A percentile compares a stretch with the other conserved stretches of the same genome.
These are phyloP conservation scores for Eimeria zaria DNA, from an alignment of 169 alveolate genomes.

Conservation along the genomic window DNA sequence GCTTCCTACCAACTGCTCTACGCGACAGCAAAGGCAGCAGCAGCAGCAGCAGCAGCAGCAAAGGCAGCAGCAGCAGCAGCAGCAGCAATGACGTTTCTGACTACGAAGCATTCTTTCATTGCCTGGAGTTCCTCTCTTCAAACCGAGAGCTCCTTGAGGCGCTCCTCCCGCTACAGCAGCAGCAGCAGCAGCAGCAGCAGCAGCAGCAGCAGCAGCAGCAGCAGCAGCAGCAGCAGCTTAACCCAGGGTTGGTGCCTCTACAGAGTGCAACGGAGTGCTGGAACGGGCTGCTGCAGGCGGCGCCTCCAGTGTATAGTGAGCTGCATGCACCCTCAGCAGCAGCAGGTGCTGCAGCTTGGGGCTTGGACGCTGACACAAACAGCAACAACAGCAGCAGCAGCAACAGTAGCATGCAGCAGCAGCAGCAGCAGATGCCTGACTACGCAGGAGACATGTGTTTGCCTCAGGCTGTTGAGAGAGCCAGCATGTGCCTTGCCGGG, in stretches of 20 bases:
- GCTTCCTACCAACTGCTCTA: conserved; percentile 36
- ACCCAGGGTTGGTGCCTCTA: conserved; percentile 61
- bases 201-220: conserved; percentile 43
- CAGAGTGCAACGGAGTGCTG: conserved; percentile 55
- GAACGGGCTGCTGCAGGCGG: conserved; percentile 17
- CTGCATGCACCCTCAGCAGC: conserved; percentile 7
- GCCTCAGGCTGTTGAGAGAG: conserved; percentile 33
- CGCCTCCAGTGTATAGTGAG: conserved; percentile 11
- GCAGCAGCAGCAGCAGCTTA: conserved; percentile 17
- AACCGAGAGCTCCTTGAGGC: conserved; percentile 11
- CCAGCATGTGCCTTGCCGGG: conserved; percentile 37
- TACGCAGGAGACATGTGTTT: neutral
- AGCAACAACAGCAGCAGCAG: conserved; percentile 45
- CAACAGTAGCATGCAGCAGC: conserved; percentile 28
- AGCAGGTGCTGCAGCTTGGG: neutral
- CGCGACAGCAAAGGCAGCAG: conserved; percentile 53
- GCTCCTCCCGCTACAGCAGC: conserved; percentile 42
- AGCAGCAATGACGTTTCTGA: neutral
- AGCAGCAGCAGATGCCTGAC: neutral
- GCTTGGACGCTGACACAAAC: neutral
- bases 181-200: conserved; percentile 13
- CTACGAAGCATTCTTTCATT: conserved; percentile 19
- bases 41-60: conserved; percentile 47
- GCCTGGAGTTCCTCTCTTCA: conserved; percentile 15
- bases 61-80: conserved; percentile 53